Conservation (phyloP, 345 rosid species). For the Aurinia saxatilis region DNA sequence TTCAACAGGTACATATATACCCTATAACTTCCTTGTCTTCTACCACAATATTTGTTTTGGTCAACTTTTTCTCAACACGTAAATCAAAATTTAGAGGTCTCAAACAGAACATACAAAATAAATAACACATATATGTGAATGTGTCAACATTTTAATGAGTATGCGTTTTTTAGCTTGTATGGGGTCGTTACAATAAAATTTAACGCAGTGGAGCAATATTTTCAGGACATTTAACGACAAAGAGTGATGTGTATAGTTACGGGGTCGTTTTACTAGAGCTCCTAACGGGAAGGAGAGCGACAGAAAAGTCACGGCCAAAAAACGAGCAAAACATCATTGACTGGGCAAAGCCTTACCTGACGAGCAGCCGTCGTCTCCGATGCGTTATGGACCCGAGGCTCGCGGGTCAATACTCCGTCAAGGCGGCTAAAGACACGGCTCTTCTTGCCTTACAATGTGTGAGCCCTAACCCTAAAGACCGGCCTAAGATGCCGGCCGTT, state of each 20-base stretch:
- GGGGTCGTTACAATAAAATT: too few relatives aligned
- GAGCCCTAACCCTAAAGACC: slow-evolving; percentile 75
- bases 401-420: slow-evolving; percentile 73
- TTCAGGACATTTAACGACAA: slow-evolving; percentile 85
- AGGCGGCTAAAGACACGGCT: slow-evolving; percentile 79
- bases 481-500: slow-evolving; percentile 71
- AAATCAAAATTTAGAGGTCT: neutral
- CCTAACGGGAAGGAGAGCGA: slow-evolving; percentile 75
- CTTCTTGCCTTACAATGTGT: slow-evolving; percentile 56
- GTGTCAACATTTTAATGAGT: neutral
- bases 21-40: neutral
- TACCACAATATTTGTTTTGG: neutral
- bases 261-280: slow-evolving; percentile 88
- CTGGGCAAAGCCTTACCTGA: slow-evolving; percentile 75
- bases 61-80: neutral
- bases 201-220: neutral
- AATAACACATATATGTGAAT: neutral
- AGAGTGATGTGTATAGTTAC: slow-evolving; percentile 83
- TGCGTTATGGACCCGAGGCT: slow-evolving; percentile 72
- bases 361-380: slow-evolving; percentile 60
- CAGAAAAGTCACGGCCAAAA: slow-evolving; percentile 64
- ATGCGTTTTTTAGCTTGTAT: too few relatives aligned
- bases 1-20: slow-evolving; percentile 59
- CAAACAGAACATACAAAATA: neutral
- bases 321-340: slow-evolving; percentile 72